phyloP scores from a whole-genome alignment of 441 rosid species.

The Brassica hybrid region DNA sequence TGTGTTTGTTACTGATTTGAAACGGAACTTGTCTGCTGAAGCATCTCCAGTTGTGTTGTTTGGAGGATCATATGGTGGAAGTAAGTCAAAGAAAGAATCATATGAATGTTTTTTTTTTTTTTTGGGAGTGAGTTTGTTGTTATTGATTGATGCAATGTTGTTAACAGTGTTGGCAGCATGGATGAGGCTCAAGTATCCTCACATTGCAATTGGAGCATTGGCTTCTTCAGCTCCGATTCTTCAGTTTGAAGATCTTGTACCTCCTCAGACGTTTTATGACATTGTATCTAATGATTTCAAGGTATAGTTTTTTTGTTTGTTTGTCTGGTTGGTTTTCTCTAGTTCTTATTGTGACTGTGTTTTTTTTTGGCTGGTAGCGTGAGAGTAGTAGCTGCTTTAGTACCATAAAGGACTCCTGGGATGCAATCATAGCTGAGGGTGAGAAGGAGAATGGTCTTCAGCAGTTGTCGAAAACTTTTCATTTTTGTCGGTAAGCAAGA shows the following conservation, averaged over 20 bases:
- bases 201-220: conserved; percentile 81
- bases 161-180: conserved; percentile 87
- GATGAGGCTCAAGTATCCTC: conserved; percentile 97
- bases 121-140: conserved; percentile 9
- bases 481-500: conserved; percentile 64
- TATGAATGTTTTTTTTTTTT: background rate
- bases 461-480: conserved; percentile 65
- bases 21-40: conserved; percentile 78
- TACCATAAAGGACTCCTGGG: conserved; percentile 80
- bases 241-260: conserved; percentile 84
- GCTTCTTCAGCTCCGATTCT: conserved; percentile 95
- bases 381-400: conserved; percentile 84
- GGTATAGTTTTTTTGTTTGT: conserved; percentile 38
- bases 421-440: conserved; percentile 57
- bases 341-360: background rate
- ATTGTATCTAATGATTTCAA: conserved; percentile 80
- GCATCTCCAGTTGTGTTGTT: conserved; percentile 65
- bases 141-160: background rate
- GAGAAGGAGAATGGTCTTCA: conserved; percentile 69
- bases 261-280: conserved; percentile 72
- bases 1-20: conserved; percentile 66
- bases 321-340: background rate
- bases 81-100: conserved; percentile 41
- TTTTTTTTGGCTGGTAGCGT: conserved; percentile 48
- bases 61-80: conserved; percentile 97